Percentiles rank a stretch among this genome's conserved stretches.
Conservation (phyloP, 1,284 basidiomycete genomes). For the Trametes sp. region DNA sequence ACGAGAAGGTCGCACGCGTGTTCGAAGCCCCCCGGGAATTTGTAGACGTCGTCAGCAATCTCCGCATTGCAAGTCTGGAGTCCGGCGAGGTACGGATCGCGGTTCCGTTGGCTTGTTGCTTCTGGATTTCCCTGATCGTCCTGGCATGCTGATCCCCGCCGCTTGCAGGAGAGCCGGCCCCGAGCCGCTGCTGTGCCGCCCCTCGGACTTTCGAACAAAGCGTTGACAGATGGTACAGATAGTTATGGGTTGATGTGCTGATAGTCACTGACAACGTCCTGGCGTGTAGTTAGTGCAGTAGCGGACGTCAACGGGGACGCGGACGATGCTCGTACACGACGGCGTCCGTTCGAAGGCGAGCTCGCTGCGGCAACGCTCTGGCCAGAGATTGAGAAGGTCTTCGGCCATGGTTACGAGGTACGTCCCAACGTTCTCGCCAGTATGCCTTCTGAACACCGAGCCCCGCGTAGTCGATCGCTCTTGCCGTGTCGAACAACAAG, state of each 20-base stretch:
- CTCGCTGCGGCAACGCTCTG: slow-evolving; percentile 89
- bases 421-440: slow-evolving; percentile 15
- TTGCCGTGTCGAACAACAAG: slow-evolving; percentile 76
- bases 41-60: slow-evolving; percentile 61
- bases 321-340: slow-evolving; percentile 36
- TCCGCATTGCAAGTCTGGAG: slow-evolving; percentile 56
- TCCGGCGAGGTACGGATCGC: slow-evolving; percentile 52
- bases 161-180: slow-evolving; percentile 50
- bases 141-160: not conserved
- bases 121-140: not conserved
- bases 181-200: slow-evolving; percentile 79
- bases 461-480: slow-evolving; percentile 69
- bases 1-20: slow-evolving; percentile 91
- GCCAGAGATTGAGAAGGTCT: slow-evolving; percentile 98
- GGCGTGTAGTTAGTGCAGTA: slow-evolving; percentile 20
- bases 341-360: slow-evolving; percentile 84
- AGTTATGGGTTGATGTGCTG: slow-evolving; percentile 6
- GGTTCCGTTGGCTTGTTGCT: not conserved
- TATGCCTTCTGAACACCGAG: not conserved
- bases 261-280: not conserved
- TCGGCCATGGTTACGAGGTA: slow-evolving; percentile 98
- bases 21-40: slow-evolving; percentile 90
- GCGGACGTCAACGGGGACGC: slow-evolving; percentile 23
- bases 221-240: slow-evolving; percentile 59
- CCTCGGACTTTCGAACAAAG: slow-evolving; percentile 78